Conservation (phyloP, 2,329 filamentous ascomycete species). For the Rosellinia necatrix region DNA sequence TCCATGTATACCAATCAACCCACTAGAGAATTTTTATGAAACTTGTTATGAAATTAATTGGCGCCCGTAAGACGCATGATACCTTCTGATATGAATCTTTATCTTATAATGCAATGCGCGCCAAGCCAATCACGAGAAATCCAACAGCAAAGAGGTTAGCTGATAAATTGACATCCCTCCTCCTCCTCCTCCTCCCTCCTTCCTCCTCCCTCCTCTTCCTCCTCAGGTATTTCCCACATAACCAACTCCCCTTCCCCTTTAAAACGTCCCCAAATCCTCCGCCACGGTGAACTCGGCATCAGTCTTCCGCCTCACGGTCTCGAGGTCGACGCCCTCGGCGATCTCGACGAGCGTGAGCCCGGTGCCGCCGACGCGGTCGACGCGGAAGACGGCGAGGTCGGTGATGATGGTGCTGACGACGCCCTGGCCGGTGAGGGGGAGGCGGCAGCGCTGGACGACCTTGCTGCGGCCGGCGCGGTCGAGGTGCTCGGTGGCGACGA, state of each 20-base stretch:
- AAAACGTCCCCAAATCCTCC: constrained; percentile 55
- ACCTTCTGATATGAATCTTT: too few species aligned
- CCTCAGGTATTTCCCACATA: too few species aligned
- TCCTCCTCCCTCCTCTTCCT: background rate
- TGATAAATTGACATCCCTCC: background rate
- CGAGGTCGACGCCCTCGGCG: constrained; percentile 69
- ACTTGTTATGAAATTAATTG: too few species aligned
- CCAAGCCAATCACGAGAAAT: too few species aligned
- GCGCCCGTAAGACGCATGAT: too few species aligned
- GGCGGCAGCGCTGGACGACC: constrained; percentile 65
- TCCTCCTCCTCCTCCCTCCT: background rate
- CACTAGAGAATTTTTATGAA: too few species aligned
- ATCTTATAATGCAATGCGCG: too few species aligned
- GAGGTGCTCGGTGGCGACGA: constrained; percentile 71
- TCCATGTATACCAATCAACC: too few species aligned
- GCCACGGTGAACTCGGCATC: constrained; percentile 69
- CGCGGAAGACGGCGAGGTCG: constrained; percentile 74
- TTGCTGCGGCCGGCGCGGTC: constrained; percentile 71
- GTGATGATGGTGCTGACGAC: constrained; percentile 76
- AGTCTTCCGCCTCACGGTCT: constrained; percentile 72
- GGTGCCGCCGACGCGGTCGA: constrained; percentile 65
- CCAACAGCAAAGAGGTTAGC: too few species aligned
- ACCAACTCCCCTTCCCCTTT: constrained; percentile 33
- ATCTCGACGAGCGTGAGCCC: constrained; percentile 71
- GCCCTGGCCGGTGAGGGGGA: constrained; percentile 68